Base-by-base conservation (phyloP, 1,284 basidiomycete species). In the Tylopilus sp. region DNA sequence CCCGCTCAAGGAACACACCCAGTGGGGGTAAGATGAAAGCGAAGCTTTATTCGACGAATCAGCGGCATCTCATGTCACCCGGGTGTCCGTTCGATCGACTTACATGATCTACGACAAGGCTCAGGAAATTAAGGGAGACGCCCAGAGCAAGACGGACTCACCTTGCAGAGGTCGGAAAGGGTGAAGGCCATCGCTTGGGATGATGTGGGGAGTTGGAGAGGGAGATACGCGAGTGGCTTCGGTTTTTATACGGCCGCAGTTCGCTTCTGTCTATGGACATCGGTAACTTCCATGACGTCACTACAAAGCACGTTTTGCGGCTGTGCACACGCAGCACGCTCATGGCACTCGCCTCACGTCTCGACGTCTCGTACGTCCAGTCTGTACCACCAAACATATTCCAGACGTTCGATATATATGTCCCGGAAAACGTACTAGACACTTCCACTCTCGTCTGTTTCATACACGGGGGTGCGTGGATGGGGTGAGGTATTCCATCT, bases 401-500 rank as follows among this genome's bases (percentile, higher is more conserved):
- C 18, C 75, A 72, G 36, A 61, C 67, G 18, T 81, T 84, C 50
- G 81, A 85, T 58, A 39, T 78, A 1, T 74, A 81, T 62, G 41
- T 72, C 23, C 71, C 73, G 21, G 43, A 38, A 15, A 12, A 44
- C 13, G 16, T 38, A 1, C 33, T 28, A 31, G 46, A 52, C 13
- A n/a, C 48, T 6, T 40, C 55, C 46, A 66, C 69, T 39, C 62
- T 81, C 50, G 57, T 84, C 48, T 77, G 78, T 52, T 88, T 86
- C 58, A 70, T 89, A 15, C 88, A 90, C 59, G 89, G 89, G 30
- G 88, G 88, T 34, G 89, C 88, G 30, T 91, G 88, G 88, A 71
- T 80, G 58, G 67, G 79, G 86, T 87, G 60, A 73, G 83, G 52
- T 64, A 15, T 65, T 19, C 45, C 39, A n/a, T 21, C 40, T 31